Base-by-base conservation (phyloP, 2,329 filamentous ascomycete genomes). In the Cercospora beticola region DNA sequence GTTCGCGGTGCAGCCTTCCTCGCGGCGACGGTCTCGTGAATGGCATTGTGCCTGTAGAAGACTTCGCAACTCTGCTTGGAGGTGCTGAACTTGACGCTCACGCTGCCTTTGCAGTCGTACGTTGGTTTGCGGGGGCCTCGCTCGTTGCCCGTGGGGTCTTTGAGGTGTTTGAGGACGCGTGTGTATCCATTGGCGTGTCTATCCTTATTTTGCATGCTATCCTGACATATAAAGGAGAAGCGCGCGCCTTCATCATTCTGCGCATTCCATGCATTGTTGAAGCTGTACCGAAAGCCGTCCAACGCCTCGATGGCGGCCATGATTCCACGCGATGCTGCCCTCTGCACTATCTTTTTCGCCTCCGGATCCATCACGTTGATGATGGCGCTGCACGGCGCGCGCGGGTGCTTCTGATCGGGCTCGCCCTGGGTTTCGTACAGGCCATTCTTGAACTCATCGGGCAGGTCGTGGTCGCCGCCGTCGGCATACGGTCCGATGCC, bases 121-220 rank as follows among this genome's bases (percentile, higher is more conserved):
- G 83, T 82, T 8, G 82, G 81, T 73, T 83, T 84, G 16, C 80
- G 68, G 30, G 72, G 71, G 6, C 74, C 67, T 68, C 73, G 56
- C 68, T 74, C 70, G 16, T 59, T 66, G 52, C 71, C 74, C 4
- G 40, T 36, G 7, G 64, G 67, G 40, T 69, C 68, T 64, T 74
- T 74, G 31, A 72, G 68, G 56, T 75, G 73, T 60, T 76, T 76
- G 60, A 72, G 67, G 8, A 74, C 74, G 18, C 76, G 71, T 14
- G 73, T 71, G 62, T 75, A 77, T 16, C 74, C 77, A 68, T 84
- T 84, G 7, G 82, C 82, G 56, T 82, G 81, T 58, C 82, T 78
- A 72, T 84, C 82, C 71, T 84, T 84, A 74, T 84, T 84, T 74
- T 83, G 80, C 74, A 84, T 77, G 72, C 81, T 83, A 76, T 84